Conservation (phyloP, 208 protist species). For the Naegleria gruberi region DNA sequence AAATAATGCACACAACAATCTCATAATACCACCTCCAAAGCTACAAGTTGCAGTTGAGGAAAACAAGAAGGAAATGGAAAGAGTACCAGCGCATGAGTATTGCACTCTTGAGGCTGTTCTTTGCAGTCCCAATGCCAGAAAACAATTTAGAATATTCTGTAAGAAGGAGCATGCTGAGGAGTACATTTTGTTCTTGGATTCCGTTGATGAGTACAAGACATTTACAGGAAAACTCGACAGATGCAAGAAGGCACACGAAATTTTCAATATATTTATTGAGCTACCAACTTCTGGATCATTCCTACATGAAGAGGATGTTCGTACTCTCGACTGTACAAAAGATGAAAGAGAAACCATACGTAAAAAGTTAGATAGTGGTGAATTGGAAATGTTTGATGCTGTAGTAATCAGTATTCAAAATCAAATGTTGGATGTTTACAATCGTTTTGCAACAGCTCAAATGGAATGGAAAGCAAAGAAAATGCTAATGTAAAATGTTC, state of each 20-base stretch:
- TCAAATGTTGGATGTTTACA: background rate
- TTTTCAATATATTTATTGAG: background rate
- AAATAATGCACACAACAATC: too few relatives aligned
- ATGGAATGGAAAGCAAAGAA: background rate
- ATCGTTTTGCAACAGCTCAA: background rate
- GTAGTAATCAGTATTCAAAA: background rate
- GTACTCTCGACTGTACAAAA: background rate
- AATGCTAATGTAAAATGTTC: too few relatives aligned
- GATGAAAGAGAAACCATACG: background rate
- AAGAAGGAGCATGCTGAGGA: background rate
- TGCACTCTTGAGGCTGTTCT: background rate
- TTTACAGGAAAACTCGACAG: background rate
- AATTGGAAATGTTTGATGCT: background rate
- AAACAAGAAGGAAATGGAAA: background rate
- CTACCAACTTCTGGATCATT: background rate
- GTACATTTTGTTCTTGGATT: background rate
- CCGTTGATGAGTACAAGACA: background rate
- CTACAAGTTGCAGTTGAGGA: background rate
- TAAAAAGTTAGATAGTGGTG: background rate
- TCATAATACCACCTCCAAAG: too few relatives aligned
- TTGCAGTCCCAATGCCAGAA: background rate
- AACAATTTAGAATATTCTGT: background rate
- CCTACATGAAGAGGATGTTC: background rate
- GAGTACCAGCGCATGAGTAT: background rate
- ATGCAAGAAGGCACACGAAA: background rate